These are phyloP conservation scores for Colletotrichum neosansevieriae DNA, from an alignment of 2,329 filamentous ascomycete species.

Conservation along the genomic window DNA sequence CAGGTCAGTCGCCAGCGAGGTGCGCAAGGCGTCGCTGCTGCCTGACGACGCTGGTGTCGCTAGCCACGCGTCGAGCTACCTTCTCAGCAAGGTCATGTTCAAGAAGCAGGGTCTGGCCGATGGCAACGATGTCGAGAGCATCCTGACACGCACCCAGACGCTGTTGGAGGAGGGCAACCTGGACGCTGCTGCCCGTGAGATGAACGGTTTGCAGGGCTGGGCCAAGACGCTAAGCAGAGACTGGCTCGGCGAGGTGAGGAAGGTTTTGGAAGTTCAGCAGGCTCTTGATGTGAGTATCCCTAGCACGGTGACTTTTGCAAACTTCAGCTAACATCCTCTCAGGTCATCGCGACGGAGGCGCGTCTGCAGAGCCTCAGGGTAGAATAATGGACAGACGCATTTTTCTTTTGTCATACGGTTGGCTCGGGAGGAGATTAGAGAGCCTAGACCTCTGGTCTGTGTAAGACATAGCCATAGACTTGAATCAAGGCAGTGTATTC, in stretches of 20 bases:
- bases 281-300: slow-evolving; percentile 84
- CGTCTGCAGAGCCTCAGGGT: slow-evolving; percentile 88
- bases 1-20: slow-evolving; percentile 90
- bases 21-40: slow-evolving; percentile 92
- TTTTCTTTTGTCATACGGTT: slow-evolving; percentile 53
- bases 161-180: slow-evolving; percentile 93
- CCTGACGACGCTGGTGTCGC: slow-evolving; percentile 95
- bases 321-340: slow-evolving; percentile 9
- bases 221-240: slow-evolving; percentile 94
- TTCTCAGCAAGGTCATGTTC: slow-evolving; percentile 95
- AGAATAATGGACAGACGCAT: slow-evolving; percentile 64
- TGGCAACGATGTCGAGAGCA: slow-evolving; percentile 92
- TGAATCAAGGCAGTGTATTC: slow-evolving; percentile 41
- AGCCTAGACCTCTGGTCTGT: slow-evolving; percentile 46
- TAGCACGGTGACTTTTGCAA: background rate
- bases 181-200: slow-evolving; percentile 91
- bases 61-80: slow-evolving; percentile 89
- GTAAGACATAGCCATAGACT: slow-evolving; percentile 52
- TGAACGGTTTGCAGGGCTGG: slow-evolving; percentile 94
- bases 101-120: slow-evolving; percentile 89
- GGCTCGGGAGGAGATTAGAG: slow-evolving; percentile 44
- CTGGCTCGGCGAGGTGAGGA: slow-evolving; percentile 91
- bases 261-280: slow-evolving; percentile 94
- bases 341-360: slow-evolving; percentile 92
- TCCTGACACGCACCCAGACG: slow-evolving; percentile 89